Evolutionary conservation across 2,329 filamentous ascomycete species (phyloP).

Genomic region (Fonsecaea pedrosoi): DNA sequence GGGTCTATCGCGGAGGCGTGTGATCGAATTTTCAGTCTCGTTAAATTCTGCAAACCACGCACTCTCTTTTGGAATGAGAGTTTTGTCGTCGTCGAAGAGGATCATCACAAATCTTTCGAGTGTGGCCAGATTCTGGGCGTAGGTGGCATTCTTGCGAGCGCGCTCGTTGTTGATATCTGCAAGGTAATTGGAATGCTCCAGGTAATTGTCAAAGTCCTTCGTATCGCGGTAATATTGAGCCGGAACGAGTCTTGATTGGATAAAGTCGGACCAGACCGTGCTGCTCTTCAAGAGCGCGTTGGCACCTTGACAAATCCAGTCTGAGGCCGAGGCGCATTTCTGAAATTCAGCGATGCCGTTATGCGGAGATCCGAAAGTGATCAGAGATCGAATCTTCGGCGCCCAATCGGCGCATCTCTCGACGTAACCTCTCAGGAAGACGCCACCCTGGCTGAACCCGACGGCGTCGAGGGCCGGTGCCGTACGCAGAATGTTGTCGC

Average conservation of each 20-base stretch:
- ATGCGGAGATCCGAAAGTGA: conserved; percentile 91
- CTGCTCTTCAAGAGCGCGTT: conserved; percentile 79
- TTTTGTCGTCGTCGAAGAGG: conserved; percentile 83
- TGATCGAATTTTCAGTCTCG: conserved; percentile 66
- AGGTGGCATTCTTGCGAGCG: conserved; percentile 71
- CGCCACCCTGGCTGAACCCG: conserved; percentile 93
- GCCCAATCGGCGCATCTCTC: conserved; percentile 75
- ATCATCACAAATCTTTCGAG: conserved; percentile 86
- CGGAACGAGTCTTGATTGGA: conserved; percentile 82
- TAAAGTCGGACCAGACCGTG: conserved; percentile 74
- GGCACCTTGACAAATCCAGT: conserved; percentile 82
- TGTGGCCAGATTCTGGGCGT: conserved; percentile 71
- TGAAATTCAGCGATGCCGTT: conserved; percentile 89
- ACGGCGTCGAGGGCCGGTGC: conserved; percentile 86
- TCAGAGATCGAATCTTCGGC: conserved; percentile 75
- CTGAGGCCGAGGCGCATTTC: conserved; percentile 67
- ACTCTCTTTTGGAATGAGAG: conserved; percentile 87
- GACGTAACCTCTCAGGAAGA: conserved; percentile 90
- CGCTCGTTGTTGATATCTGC: conserved; percentile 98
- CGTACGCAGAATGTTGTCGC: conserved; percentile 78
- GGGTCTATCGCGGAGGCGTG: conserved; percentile 69
- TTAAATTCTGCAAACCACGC: conserved; percentile 91
- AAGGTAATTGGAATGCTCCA: conserved; percentile 82
- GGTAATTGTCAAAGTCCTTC: conserved; percentile 71
- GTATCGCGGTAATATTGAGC: conserved; percentile 92